These are phyloP conservation scores for Castanea crenata DNA, from an alignment of 306 rosid genomes.

Conservation along the genomic window DNA sequence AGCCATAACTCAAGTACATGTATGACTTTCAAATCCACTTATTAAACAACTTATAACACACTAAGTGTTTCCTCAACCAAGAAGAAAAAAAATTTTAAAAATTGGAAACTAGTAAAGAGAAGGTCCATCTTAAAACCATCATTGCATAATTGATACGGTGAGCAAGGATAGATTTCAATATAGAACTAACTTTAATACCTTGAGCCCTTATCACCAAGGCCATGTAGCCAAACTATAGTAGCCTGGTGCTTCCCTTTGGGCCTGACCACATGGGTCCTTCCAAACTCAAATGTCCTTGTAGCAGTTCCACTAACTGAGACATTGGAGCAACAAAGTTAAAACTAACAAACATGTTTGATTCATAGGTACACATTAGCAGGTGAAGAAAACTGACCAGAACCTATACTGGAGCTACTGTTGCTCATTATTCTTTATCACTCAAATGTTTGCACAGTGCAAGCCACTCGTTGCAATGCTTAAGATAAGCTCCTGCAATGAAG, in stretches of 20 bases:
- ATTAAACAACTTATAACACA: conserved; percentile 15
- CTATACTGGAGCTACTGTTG: conserved; percentile 47
- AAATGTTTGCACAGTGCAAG: conserved; percentile 21
- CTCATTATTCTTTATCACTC: conserved; percentile 65
- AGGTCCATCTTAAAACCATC: conserved; percentile 8
- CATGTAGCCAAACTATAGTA: conserved; percentile 93
- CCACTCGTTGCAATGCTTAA: conserved; percentile 35
- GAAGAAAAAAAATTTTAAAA: background rate
- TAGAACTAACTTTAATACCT: conserved; percentile 47
- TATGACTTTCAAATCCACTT: conserved; percentile 8
- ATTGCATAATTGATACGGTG: background rate
- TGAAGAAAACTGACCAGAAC: conserved; percentile 65
- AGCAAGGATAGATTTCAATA: conserved; percentile 14
- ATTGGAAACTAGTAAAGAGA: background rate
- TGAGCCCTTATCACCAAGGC: conserved; percentile 89
- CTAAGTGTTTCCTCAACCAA: conserved; percentile 3
- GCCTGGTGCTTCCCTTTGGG: conserved; percentile 89
- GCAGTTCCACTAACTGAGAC: conserved; percentile 67
- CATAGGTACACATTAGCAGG: too few species aligned
- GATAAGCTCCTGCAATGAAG: conserved; percentile 68
- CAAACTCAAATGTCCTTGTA: conserved; percentile 71
- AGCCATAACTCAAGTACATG: conserved; percentile 1
- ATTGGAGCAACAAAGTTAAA: conserved; percentile 37
- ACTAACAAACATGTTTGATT: background rate
- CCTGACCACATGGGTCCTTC: conserved; percentile 91